These are phyloP conservation scores for Phialophora tarda DNA, from an alignment of 2,329 filamentous ascomycete genomes.

Conservation along the genomic window DNA sequence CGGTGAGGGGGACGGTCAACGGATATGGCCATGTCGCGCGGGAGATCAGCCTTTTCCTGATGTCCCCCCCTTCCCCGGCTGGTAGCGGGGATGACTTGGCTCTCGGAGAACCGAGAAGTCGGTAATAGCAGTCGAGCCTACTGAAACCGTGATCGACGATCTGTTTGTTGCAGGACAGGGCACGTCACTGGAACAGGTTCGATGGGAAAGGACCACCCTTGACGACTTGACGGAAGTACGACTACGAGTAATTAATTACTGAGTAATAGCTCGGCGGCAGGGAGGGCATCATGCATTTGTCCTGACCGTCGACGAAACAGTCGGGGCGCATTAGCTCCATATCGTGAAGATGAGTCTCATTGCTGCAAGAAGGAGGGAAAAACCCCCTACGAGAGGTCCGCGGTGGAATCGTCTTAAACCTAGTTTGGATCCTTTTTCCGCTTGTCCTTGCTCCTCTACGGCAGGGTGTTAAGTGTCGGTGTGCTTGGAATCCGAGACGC, in stretches of 20 bases:
- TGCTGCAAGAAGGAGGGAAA: no score
- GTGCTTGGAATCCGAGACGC: neutral
- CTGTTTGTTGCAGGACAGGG: neutral
- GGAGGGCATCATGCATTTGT: no score
- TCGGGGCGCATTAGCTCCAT: no score
- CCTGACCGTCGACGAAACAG: no score
- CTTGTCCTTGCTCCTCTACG: neutral
- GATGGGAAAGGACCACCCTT: neutral
- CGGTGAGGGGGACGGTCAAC: neutral
- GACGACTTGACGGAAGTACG: no score
- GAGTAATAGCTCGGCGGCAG: no score
- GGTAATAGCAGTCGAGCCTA: neutral
- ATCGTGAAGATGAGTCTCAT: no score
- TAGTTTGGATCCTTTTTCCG: neutral
- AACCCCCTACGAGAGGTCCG: no score
- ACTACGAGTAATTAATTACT: no score
- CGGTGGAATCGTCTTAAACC: neutral
- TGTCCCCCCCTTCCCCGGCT: neutral
- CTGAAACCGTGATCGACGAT: neutral
- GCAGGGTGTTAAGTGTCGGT: neutral
- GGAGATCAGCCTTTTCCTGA: neutral
- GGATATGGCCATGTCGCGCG: neutral
- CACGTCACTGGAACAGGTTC: neutral
- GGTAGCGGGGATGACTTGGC: neutral
- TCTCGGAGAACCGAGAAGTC: neutral